A percentile compares a stretch with the other conserved stretches of the same genome.
These are phyloP conservation scores for Celoporthe dispersa DNA, from an alignment of 2,329 filamentous ascomycete species.

Conservation along the genomic window DNA sequence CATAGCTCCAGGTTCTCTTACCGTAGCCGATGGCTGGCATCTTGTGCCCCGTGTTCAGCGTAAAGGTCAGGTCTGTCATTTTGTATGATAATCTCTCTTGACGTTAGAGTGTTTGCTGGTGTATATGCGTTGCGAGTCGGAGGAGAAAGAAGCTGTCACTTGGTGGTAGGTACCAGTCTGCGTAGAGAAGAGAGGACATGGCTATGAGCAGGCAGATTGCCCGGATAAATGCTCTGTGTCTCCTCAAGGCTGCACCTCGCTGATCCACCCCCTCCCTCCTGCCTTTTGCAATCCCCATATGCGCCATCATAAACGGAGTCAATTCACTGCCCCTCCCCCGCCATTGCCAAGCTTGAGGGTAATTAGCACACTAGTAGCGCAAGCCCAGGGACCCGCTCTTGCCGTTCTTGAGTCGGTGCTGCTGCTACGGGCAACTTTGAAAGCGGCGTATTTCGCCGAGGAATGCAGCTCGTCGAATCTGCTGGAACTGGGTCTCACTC, in stretches of 20 bases:
- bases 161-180: neutral
- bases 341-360: constrained; percentile 8
- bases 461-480: neutral
- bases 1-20: constrained; percentile 39
- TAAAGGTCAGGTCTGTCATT: constrained; percentile 63
- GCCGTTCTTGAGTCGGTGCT: neutral
- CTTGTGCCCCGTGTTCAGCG: constrained; percentile 65
- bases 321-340: constrained; percentile 12
- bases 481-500: neutral
- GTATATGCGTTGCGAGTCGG: neutral
- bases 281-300: neutral
- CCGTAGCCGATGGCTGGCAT: constrained; percentile 69
- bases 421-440: neutral
- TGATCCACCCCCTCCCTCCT: neutral
- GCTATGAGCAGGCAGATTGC: neutral
- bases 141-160: neutral
- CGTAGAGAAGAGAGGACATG: neutral
- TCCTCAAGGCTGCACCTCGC: neutral
- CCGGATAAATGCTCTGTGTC: constrained; percentile 7
- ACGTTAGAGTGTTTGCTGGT: neutral
- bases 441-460: constrained; percentile 10
- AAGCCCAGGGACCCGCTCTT: neutral
- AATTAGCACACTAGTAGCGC: neutral
- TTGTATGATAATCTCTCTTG: constrained; percentile 11
- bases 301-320: neutral